A percentile compares a stretch with the other conserved stretches of the same genome.
phyloP scores from a whole-genome alignment of 306 rosid species.

The Quercus suber region DNA sequence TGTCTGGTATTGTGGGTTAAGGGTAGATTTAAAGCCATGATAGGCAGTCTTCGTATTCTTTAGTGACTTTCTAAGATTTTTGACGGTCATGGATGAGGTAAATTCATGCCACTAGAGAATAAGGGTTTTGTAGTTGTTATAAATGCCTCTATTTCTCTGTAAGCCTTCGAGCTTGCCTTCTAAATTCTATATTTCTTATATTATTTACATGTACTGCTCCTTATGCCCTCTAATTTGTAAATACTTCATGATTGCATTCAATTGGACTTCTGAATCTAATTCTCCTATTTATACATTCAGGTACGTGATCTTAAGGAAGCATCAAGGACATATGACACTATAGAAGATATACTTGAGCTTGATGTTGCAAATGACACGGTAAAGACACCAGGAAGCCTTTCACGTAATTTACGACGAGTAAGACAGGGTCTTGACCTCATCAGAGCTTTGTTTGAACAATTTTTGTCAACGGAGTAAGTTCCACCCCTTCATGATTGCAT shows the following conservation, averaged over 20 bases:
- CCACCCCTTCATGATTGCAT: neutral
- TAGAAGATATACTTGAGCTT: conserved; percentile 47
- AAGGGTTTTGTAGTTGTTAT: too few relatives aligned
- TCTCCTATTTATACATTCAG: conserved; percentile 40
- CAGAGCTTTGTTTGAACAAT: conserved; percentile 75
- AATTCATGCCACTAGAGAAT: too few relatives aligned
- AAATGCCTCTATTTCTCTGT: too few relatives aligned
- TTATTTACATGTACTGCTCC: neutral
- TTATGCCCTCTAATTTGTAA: neutral
- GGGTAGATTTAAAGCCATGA: too few relatives aligned
- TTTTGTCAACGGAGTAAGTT: conserved; percentile 58
- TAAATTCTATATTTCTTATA: neutral
- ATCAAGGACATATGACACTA: conserved; percentile 48
- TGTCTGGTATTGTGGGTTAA: too few relatives aligned
- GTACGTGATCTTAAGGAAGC: conserved; percentile 68
- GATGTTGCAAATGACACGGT: conserved; percentile 62
- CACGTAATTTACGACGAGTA: conserved; percentile 90
- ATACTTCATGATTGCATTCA: neutral
- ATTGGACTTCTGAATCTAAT: conserved; percentile 16
- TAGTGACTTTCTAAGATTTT: too few relatives aligned
- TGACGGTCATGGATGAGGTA: too few relatives aligned
- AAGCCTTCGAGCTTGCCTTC: neutral
- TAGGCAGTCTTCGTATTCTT: too few relatives aligned
- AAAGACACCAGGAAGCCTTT: conserved; percentile 67
- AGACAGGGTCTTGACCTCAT: conserved; percentile 93